Percentiles rank a stretch among this genome's conserved stretches.
Conservation (phyloP, 83 land plant species). For the Picea mariana region DNA sequence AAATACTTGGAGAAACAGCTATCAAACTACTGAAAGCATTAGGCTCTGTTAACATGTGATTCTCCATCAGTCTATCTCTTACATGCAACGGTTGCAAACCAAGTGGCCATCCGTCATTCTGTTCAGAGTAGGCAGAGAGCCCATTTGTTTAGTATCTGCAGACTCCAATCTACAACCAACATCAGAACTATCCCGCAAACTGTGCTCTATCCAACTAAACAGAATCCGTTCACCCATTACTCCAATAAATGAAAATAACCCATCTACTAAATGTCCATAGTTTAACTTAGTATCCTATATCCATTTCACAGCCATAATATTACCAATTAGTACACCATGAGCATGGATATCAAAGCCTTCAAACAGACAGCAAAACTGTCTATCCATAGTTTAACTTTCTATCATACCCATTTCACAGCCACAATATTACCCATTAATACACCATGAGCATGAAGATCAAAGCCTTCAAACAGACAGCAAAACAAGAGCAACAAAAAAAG, state of each 20-base stretch:
- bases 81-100: constrained; percentile 8
- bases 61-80: constrained; percentile 12
- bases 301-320: neutral
- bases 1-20: constrained; percentile 20
- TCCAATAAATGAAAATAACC: neutral
- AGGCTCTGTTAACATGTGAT: constrained; percentile 15
- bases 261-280: neutral
- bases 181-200: neutral
- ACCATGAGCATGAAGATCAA: neutral
- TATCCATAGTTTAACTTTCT: too few species aligned
- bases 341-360: neutral
- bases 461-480: neutral
- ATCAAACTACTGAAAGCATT: constrained; percentile 13
- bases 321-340: neutral
- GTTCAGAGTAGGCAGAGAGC: neutral
- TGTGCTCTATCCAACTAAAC: neutral
- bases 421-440: neutral
- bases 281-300: neutral
- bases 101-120: neutral
- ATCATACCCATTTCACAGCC: neutral
- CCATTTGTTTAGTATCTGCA: constrained; percentile 11
- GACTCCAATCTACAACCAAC: neutral
- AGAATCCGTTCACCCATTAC: neutral
- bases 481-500: neutral
- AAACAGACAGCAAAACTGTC: neutral